These are phyloP conservation scores for Fusarium mundagurra DNA, from an alignment of 2,329 filamentous ascomycete species.

Conservation along the genomic window DNA sequence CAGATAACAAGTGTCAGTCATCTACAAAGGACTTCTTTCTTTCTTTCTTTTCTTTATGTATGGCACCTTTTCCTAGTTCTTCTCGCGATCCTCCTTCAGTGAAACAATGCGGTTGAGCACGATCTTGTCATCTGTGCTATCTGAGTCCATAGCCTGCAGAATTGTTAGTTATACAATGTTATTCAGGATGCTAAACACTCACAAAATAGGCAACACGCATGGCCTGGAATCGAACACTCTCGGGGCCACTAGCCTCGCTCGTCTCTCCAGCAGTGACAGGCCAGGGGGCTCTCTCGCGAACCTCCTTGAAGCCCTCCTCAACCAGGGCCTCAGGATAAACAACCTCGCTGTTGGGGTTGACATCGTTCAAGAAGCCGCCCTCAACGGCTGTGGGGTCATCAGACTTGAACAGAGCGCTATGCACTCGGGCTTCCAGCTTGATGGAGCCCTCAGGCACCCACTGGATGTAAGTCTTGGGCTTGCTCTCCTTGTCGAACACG, in stretches of 20 bases:
- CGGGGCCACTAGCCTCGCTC: constrained; percentile 69
- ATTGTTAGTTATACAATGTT: constrained; percentile 15
- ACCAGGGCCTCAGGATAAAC: constrained; percentile 82
- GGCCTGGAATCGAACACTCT: constrained; percentile 89
- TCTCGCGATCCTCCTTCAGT: constrained; percentile 86
- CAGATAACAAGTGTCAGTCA: neutral
- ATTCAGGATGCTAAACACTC: constrained; percentile 43
- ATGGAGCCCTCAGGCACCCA: constrained; percentile 80
- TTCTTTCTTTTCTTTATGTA: neutral
- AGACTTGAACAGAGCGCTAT: constrained; percentile 87
- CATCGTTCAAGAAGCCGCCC: constrained; percentile 83
- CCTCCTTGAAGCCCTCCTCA: constrained; percentile 84
- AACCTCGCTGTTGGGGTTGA: constrained; percentile 85
- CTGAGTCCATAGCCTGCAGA: constrained; percentile 75
- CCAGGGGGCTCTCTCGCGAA: constrained; percentile 80
- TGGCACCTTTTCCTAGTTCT: constrained; percentile 50
- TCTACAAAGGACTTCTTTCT: neutral
- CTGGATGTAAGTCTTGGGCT: constrained; percentile 86
- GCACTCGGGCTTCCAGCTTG: constrained; percentile 79
- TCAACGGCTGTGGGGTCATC: constrained; percentile 81
- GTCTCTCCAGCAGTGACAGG: constrained; percentile 80
- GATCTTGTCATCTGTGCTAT: constrained; percentile 81
- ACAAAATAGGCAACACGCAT: constrained; percentile 88
- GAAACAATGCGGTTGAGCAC: constrained; percentile 93
- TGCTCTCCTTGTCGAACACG: constrained; percentile 73